Conservation (phyloP, 2,329 filamentous ascomycete genomes). For the Venturia oleaginea region DNA sequence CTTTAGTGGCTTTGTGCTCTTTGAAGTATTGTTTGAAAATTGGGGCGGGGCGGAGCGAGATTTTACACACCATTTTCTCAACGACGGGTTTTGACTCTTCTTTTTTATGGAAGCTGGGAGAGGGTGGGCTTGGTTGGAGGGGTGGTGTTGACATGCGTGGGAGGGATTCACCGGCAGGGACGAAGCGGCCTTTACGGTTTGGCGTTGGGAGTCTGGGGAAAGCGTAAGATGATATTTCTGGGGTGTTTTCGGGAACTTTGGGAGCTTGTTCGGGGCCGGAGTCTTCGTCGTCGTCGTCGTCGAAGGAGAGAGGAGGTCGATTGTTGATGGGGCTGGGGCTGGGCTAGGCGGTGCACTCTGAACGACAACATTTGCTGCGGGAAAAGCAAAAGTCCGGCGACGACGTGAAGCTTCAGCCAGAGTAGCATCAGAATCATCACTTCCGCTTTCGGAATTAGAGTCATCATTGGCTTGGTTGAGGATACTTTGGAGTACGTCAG, state of each 20-base stretch:
- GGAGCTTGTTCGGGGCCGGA: not conserved
- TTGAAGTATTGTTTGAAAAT: constrained; percentile 8
- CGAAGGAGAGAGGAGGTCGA: not conserved
- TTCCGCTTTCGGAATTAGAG: not conserved
- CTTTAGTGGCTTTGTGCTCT: not conserved
- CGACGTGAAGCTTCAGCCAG: not conserved
- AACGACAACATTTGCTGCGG: not conserved
- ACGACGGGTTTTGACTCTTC: not conserved
- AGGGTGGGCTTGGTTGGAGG: not conserved
- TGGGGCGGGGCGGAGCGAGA: not conserved
- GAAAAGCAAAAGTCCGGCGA: not conserved
- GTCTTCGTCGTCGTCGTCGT: not conserved
- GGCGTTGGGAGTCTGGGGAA: not conserved
- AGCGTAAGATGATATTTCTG: not conserved
- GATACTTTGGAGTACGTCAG: not conserved
- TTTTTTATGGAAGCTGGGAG: not conserved
- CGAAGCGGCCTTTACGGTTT: constrained; percentile 3
- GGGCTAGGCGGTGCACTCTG: not conserved
- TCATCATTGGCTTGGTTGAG: not conserved
- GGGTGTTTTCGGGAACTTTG: not conserved
- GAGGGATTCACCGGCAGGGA: constrained; percentile 4
- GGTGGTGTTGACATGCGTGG: constrained; percentile 3
- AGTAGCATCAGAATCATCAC: not conserved
- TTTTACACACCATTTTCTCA: not conserved
- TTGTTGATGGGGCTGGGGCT: not conserved